Evolutionary conservation across 768 basidiomycete genomes (phyloP).

Genomic region (Suillus fuscotomentosus): DNA sequence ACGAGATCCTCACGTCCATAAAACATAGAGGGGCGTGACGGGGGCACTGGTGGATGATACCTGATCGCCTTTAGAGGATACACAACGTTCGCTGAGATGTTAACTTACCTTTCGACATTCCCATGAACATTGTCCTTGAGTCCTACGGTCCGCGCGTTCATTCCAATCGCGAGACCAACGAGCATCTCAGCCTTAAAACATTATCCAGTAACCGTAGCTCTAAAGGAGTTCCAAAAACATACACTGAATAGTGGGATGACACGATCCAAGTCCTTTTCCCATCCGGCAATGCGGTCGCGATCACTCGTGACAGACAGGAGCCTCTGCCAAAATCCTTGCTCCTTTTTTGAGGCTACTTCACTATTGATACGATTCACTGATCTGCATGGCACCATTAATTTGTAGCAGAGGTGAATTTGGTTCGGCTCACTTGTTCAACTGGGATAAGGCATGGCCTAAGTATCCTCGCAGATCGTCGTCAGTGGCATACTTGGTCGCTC

Average conservation of each 20-base stretch:
- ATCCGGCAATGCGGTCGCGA: neutral
- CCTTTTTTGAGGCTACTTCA: neutral
- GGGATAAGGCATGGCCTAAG: neutral
- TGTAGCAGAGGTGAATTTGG: neutral
- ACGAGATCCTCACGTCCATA: neutral
- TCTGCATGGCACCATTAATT: neutral
- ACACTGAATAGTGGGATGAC: neutral
- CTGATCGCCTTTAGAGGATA: neutral
- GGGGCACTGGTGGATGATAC: neutral
- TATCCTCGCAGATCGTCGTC: neutral
- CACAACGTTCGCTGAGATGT: neutral
- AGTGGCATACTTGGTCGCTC: neutral
- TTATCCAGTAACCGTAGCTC: neutral
- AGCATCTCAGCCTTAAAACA: neutral
- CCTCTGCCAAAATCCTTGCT: neutral
- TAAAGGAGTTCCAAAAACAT: neutral
- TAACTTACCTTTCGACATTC: neutral
- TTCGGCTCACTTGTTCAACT: neutral
- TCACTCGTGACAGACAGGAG: neutral
- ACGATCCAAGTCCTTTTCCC: neutral
- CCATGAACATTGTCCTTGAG: neutral
- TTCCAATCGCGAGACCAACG: neutral
- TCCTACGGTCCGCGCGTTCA: neutral
- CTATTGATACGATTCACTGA: neutral
- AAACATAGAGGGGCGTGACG: neutral